phyloP scores from a whole-genome alignment of 1,284 basidiomycete genomes.

The Hemileia vastatrix region DNA sequence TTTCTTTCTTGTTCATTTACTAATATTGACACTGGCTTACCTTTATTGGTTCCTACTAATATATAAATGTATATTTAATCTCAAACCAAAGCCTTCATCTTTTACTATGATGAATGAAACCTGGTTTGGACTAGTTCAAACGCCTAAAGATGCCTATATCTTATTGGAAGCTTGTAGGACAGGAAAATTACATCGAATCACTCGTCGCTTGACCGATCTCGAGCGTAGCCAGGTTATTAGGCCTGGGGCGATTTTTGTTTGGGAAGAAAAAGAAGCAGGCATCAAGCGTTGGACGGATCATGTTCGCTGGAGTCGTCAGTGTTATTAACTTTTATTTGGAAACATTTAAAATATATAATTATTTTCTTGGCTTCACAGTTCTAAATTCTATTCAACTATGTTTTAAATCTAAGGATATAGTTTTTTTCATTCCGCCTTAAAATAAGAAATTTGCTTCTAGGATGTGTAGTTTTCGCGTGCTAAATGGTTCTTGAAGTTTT shows the following conservation, averaged over 20 bases:
- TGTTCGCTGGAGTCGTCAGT: conserved; percentile 38
- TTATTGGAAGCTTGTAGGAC: conserved; percentile 33
- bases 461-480: too few species aligned
- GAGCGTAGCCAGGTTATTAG: conserved; percentile 31
- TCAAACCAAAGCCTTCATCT: conserved; percentile 3
- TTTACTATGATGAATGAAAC: conserved; percentile 27
- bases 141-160: conserved; percentile 31
- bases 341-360: too few species aligned
- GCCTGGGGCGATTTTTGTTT: conserved; percentile 34
- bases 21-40: too few species aligned
- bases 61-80: neutral
- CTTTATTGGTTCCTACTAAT: too few species aligned
- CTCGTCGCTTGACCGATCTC: conserved; percentile 33
- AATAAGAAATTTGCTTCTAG: too few species aligned
- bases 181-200: conserved; percentile 32
- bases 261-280: conserved; percentile 36
- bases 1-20: too few species aligned
- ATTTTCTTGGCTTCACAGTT: too few species aligned
- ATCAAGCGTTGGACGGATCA: conserved; percentile 38
- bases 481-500: too few species aligned
- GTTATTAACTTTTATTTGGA: too few species aligned
- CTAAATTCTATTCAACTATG: too few species aligned
- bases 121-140: conserved; percentile 31
- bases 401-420: too few species aligned
- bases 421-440: too few species aligned